Conservation (phyloP, 2,329 filamentous ascomycete genomes). For the Fusarium subtropicale region DNA sequence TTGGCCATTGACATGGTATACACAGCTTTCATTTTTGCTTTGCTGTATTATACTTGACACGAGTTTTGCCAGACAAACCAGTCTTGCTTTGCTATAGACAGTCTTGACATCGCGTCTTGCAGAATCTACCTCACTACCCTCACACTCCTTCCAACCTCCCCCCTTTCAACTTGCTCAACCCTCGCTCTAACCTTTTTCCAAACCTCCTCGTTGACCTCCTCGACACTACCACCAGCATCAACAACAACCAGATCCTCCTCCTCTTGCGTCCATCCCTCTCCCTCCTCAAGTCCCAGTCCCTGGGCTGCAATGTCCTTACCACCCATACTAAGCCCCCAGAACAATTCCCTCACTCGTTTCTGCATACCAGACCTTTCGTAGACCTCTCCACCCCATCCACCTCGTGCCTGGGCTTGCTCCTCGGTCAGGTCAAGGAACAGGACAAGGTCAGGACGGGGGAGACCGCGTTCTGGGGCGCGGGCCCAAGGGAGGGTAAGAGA, state of each 20-base stretch:
- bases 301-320: slow-evolving; percentile 53
- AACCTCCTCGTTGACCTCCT: slow-evolving; percentile 67
- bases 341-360: slow-evolving; percentile 78
- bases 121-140: slow-evolving; percentile 49
- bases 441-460: slow-evolving; percentile 88
- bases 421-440: slow-evolving; percentile 87
- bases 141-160: slow-evolving; percentile 60
- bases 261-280: slow-evolving; percentile 58
- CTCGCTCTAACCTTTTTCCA: slow-evolving; percentile 63
- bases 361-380: slow-evolving; percentile 92
- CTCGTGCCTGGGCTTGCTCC: slow-evolving; percentile 76
- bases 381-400: slow-evolving; percentile 89
- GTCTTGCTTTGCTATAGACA: neutral
- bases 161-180: slow-evolving; percentile 62
- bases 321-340: slow-evolving; percentile 67
- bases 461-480: slow-evolving; percentile 82
- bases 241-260: slow-evolving; percentile 66
- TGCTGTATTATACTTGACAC: neutral
- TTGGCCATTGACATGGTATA: neutral
- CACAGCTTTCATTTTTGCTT: neutral
- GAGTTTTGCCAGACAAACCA: neutral
- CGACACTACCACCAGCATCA: slow-evolving; percentile 65
- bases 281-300: slow-evolving; percentile 40
- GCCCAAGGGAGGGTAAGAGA: slow-evolving; percentile 81
- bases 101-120: neutral